A percentile compares a stretch with the other conserved stretches of the same genome.
These are phyloP conservation scores for Emmonsiellopsis sp. DNA, from an alignment of 2,329 filamentous ascomycete genomes.

Conservation along the genomic window DNA sequence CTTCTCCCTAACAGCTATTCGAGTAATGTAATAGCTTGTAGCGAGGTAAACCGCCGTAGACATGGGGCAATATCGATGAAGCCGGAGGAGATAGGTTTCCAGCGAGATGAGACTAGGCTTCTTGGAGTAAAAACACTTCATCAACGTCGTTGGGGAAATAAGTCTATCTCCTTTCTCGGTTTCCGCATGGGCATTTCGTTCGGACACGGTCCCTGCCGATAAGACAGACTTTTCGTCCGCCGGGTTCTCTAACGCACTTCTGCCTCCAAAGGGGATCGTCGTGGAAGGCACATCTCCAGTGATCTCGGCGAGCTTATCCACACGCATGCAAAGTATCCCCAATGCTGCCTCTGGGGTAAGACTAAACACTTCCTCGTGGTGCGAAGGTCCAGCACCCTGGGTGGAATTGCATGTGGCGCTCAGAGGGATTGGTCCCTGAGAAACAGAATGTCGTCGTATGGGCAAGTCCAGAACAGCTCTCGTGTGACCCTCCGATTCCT, in stretches of 20 bases:
- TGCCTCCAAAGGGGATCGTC: constrained; percentile 3
- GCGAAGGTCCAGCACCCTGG: background rate
- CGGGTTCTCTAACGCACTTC: too few species aligned
- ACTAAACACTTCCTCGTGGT: background rate
- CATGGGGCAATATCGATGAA: constrained; percentile 88
- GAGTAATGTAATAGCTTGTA: constrained; percentile 77
- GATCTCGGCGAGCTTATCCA: constrained; percentile 42
- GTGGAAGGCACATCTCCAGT: constrained; percentile 61
- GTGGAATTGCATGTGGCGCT: background rate
- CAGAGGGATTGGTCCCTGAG: background rate
- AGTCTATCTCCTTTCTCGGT: constrained; percentile 27
- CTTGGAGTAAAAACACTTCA: constrained; percentile 82
- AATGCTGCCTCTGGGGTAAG: constrained; percentile 45
- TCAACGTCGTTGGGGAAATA: constrained; percentile 32
- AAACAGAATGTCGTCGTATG: background rate
- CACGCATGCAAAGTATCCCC: constrained; percentile 62
- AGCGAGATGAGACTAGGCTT: constrained; percentile 72
- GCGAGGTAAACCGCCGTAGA: constrained; percentile 89
- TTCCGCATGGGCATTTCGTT: constrained; percentile 26
- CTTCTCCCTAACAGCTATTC: constrained; percentile 66
- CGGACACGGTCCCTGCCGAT: constrained; percentile 36
- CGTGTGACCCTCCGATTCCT: background rate
- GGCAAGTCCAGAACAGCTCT: background rate
- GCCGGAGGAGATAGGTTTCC: constrained; percentile 72
- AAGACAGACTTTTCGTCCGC: too few species aligned